Evolutionary conservation across 768 basidiomycete genomes (phyloP).

Genomic region (Ramaria sp.): DNA sequence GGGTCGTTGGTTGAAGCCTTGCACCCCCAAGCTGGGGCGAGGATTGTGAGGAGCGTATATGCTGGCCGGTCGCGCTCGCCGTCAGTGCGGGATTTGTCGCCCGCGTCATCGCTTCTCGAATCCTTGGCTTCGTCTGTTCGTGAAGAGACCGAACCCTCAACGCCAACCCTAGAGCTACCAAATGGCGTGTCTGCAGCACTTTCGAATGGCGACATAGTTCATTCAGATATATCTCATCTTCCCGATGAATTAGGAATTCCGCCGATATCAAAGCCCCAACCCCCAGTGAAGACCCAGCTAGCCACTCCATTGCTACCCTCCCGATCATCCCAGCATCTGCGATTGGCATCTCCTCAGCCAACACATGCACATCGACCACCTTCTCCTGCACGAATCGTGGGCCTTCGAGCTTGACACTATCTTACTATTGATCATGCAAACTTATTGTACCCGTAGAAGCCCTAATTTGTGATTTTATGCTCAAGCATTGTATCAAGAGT

Average conservation of each 20-base stretch:
- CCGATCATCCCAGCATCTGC: not conserved
- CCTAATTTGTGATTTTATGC: not conserved
- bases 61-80: not conserved
- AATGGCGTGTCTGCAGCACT: too few species aligned
- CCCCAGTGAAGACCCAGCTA: not conserved
- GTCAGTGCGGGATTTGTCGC: not conserved
- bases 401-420: constrained; percentile 19
- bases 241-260: not conserved
- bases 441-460: not conserved
- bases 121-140: not conserved
- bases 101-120: not conserved
- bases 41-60: constrained; percentile 1
- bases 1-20: not conserved
- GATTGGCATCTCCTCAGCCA: constrained; percentile 2
- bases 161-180: not conserved
- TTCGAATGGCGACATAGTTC: not conserved
- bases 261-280: not conserved
- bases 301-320: not conserved
- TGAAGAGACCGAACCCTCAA: not conserved
- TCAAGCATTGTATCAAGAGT: not conserved
- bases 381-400: constrained; percentile 13
- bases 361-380: constrained; percentile 6
- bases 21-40: not conserved
- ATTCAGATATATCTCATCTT: too few species aligned
- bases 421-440: not conserved